Evolutionary conservation across 1,284 basidiomycete genomes (phyloP).

Genomic region (Ceratobasidium papillatum): DNA sequence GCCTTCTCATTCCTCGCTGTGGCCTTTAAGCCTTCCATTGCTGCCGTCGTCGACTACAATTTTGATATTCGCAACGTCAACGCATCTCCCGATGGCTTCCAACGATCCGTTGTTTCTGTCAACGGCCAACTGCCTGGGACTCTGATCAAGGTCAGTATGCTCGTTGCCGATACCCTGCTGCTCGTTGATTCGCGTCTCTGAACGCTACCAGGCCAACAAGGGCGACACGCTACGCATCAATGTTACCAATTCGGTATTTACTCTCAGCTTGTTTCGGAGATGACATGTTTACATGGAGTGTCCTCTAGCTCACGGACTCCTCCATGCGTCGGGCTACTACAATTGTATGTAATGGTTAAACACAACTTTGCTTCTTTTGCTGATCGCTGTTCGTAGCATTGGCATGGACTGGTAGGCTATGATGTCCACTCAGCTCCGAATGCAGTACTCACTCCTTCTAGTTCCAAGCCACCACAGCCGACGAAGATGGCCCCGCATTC

Average conservation of each 20-base stretch:
- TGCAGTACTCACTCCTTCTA: background rate
- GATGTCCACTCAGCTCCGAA: background rate
- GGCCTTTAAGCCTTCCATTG: conserved; percentile 18
- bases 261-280: background rate
- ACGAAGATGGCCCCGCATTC: conserved; percentile 37
- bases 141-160: conserved; percentile 10
- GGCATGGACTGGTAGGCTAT: conserved; percentile 35
- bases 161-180: background rate
- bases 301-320: conserved; percentile 13
- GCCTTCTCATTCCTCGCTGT: conserved; percentile 7
- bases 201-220: conserved; percentile 31
- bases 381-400: conserved; percentile 6
- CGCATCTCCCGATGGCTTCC: conserved; percentile 31
- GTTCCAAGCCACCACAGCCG: conserved; percentile 30
- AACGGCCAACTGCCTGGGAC: conserved; percentile 30
- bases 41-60: conserved; percentile 9
- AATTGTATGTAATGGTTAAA: conserved; percentile 4
- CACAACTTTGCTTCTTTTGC: background rate
- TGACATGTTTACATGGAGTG: background rate
- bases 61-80: conserved; percentile 32
- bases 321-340: conserved; percentile 37
- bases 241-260: conserved; percentile 20
- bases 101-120: conserved; percentile 35
- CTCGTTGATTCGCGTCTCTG: background rate
- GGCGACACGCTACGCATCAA: conserved; percentile 32